Evolutionary conservation across 192 early-diverging fungal species (phyloP).

Genomic region (Backusella parvicylindrica): DNA sequence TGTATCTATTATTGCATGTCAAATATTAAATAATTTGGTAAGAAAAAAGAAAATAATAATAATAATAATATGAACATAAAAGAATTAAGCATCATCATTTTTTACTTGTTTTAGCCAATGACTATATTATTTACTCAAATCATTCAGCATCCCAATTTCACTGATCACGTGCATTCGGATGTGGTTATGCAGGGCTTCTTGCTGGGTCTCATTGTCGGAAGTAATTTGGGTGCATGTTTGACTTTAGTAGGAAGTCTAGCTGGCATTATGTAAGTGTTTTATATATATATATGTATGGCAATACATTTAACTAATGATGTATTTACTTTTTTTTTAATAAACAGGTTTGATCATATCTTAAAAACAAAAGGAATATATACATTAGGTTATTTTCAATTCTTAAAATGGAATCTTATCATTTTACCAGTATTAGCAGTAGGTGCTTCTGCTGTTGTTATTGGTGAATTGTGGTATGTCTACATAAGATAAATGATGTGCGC

Average conservation of each 20-base stretch:
- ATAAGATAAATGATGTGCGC: neutral
- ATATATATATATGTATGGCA: constrained; percentile 9
- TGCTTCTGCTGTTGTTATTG: constrained; percentile 42
- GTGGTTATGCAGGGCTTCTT: constrained; percentile 52
- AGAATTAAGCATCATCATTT: neutral
- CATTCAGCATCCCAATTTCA: constrained; percentile 63
- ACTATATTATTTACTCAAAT: constrained; percentile 77
- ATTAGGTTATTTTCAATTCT: constrained; percentile 49
- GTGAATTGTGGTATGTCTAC: constrained; percentile 46
- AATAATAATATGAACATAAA: neutral
- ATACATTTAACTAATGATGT: neutral
- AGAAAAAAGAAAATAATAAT: neutral
- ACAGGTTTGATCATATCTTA: constrained; percentile 50
- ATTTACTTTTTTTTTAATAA: neutral
- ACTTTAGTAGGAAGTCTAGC: constrained; percentile 72
- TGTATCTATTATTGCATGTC: constrained; percentile 66
- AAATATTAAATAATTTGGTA: constrained; percentile 74
- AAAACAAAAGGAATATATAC: constrained; percentile 44
- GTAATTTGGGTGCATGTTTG: constrained; percentile 82
- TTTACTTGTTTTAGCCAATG: constrained; percentile 55
- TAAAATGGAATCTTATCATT: constrained; percentile 56
- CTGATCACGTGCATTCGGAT: constrained; percentile 27
- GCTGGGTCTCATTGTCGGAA: constrained; percentile 72
- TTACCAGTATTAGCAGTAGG: constrained; percentile 53
- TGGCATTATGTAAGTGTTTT: constrained; percentile 57